A percentile compares a stretch with the other conserved stretches of the same genome.
phyloP scores from a whole-genome alignment of 1,284 basidiomycete genomes.

The Peniophora sp. region DNA sequence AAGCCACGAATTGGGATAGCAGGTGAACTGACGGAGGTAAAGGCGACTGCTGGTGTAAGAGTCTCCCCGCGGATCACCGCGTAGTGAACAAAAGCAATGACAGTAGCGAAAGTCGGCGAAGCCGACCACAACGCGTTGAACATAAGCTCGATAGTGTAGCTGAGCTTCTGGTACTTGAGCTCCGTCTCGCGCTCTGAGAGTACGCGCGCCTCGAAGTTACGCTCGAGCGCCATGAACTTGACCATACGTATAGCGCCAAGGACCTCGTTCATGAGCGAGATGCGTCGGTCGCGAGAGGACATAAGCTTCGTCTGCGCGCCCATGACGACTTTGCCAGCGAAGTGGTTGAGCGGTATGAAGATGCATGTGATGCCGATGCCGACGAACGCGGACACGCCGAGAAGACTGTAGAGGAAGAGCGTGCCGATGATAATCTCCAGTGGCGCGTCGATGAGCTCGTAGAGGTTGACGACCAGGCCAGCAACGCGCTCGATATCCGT shows the following conservation, averaged over 20 bases:
- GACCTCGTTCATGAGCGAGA: constrained; percentile 82
- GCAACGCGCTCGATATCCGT: too few relatives aligned
- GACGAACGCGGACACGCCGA: constrained; percentile 79
- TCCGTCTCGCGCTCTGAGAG: constrained; percentile 54
- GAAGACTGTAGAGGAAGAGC: constrained; percentile 40
- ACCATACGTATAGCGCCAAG: constrained; percentile 76
- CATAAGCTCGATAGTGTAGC: constrained; percentile 46
- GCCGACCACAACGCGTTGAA: constrained; percentile 60
- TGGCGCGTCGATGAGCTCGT: too few relatives aligned
- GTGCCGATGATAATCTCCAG: not conserved
- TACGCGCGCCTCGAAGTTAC: constrained; percentile 58
- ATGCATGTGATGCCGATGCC: constrained; percentile 70
- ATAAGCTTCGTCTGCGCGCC: constrained; percentile 69
- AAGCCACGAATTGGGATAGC: too few relatives aligned
- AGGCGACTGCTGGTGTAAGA: too few relatives aligned
- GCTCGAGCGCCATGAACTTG: constrained; percentile 84
- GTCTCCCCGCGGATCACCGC: constrained; percentile 40
- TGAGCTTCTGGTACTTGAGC: constrained; percentile 57
- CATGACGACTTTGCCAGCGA: constrained; percentile 50
- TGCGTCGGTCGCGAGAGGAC: constrained; percentile 75
- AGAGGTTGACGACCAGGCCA: too few relatives aligned
- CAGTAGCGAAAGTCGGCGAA: constrained; percentile 46
- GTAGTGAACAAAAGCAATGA: constrained; percentile 56
- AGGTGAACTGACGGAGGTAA: too few relatives aligned
- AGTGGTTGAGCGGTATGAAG: constrained; percentile 70